Conservation (phyloP, 257 asterid species). For the Scutellaria galericulata region DNA sequence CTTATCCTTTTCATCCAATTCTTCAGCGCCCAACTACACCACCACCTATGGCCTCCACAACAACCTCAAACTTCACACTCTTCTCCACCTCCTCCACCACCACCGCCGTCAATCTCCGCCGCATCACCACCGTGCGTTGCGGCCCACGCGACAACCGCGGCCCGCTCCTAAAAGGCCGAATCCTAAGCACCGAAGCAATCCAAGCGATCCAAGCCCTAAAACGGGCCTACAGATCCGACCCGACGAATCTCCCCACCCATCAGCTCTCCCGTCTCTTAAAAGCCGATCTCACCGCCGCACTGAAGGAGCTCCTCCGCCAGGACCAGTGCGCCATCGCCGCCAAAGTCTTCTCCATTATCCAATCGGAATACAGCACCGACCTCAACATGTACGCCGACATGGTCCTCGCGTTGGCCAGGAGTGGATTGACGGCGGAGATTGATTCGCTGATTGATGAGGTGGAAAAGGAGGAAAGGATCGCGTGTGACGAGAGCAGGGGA, state of each 20-base stretch:
- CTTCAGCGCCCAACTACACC: background rate
- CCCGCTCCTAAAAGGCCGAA: constrained; percentile 75
- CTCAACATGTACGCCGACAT: constrained; percentile 66
- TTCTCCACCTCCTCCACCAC: constrained; percentile 33
- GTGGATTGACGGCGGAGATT: constrained; percentile 59
- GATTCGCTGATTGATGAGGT: constrained; percentile 55
- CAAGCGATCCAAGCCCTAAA: constrained; percentile 90
- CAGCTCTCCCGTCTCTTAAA: constrained; percentile 77
- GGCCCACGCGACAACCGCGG: constrained; percentile 86
- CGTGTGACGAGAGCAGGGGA: constrained; percentile 60
- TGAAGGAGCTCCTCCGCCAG: constrained; percentile 90
- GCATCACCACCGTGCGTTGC: constrained; percentile 53
- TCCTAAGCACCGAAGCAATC: constrained; percentile 85
- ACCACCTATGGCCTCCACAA: constrained; percentile 53
- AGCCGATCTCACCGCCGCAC: constrained; percentile 80
- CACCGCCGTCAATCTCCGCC: constrained; percentile 33
- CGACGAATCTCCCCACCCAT: constrained; percentile 56
- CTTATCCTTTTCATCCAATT: constrained; percentile 28
- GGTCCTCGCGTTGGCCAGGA: constrained; percentile 56
- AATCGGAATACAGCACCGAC: constrained; percentile 67
- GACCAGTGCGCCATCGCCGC: constrained; percentile 69
- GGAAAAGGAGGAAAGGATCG: constrained; percentile 56
- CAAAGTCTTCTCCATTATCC: constrained; percentile 65
- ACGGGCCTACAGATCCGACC: constrained; percentile 65
- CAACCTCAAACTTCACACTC: constrained; percentile 44